Percentiles rank a stretch among this genome's conserved stretches.
These are phyloP conservation scores for Ophiostoma sp. DNA, from an alignment of 2,329 filamentous ascomycete genomes.

Conservation along the genomic window DNA sequence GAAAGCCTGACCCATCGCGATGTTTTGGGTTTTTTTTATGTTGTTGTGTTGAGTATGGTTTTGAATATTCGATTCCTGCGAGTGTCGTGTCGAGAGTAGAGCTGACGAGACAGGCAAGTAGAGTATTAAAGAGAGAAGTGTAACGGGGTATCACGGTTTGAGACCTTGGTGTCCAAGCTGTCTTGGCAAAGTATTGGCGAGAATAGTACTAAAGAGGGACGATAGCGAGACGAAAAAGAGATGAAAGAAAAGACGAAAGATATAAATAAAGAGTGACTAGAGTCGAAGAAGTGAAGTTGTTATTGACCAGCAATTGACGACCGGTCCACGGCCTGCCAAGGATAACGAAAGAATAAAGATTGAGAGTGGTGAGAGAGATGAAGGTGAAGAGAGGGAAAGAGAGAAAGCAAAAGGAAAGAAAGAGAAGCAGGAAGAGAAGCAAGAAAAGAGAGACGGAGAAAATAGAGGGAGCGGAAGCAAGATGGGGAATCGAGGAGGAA, in stretches of 20 bases:
- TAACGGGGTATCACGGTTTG: not conserved
- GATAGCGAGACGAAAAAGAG: conserved; percentile 7
- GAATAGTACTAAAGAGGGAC: not conserved
- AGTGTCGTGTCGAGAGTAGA: not conserved
- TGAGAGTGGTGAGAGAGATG: conserved; percentile 1
- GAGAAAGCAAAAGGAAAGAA: conserved; percentile 5
- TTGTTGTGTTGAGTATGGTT: not conserved
- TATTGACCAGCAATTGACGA: conserved; percentile 27
- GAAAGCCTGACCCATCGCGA: conserved; percentile 24
- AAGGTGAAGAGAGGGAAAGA: conserved; percentile 13
- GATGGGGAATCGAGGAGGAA: not conserved
- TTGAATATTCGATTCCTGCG: too few species aligned
- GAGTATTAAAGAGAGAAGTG: not conserved
- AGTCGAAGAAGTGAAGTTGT: not conserved
- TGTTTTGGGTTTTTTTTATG: not conserved
- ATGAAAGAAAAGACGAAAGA: conserved; percentile 1
- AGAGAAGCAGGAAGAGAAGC: not conserved
- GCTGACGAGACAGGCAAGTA: not conserved
- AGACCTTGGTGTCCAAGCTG: conserved; percentile 10
- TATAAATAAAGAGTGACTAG: conserved; percentile 1
- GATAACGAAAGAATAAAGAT: conserved; percentile 9
- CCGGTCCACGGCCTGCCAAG: conserved; percentile 25
- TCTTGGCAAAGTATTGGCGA: not conserved
- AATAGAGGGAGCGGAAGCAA: not conserved
- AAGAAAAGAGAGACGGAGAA: not conserved